These are phyloP conservation scores for Solanum tacnaense DNA, from an alignment of 257 asterid species.

Conservation along the genomic window DNA sequence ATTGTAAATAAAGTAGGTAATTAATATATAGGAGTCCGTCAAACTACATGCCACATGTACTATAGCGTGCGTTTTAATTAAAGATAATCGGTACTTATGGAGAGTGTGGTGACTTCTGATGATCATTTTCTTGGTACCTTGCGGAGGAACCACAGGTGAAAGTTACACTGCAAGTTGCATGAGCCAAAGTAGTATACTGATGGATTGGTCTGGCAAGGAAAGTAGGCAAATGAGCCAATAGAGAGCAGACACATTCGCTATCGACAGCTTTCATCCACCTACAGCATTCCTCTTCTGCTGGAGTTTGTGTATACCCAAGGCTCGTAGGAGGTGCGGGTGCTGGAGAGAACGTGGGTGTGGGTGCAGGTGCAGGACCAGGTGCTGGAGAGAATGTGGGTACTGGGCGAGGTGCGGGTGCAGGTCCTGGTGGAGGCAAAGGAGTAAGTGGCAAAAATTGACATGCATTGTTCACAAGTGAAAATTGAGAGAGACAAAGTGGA, in stretches of 20 bases:
- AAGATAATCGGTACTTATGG: neutral
- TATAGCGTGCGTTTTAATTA: neutral
- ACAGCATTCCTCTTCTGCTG: slow-evolving; percentile 44
- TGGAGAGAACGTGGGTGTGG: slow-evolving; percentile 17
- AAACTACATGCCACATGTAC: neutral
- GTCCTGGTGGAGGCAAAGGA: slow-evolving; percentile 24
- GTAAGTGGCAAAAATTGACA: slow-evolving; percentile 39
- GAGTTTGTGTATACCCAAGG: neutral
- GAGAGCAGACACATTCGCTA: slow-evolving; percentile 48
- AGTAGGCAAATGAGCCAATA: slow-evolving; percentile 45
- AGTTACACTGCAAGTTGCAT: slow-evolving; percentile 35
- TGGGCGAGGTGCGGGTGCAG: neutral
- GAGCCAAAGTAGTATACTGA: slow-evolving; percentile 37
- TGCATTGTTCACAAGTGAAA: slow-evolving; percentile 50
- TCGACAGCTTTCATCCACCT: slow-evolving; percentile 49
- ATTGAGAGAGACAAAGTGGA: slow-evolving; percentile 49
- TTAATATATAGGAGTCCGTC: neutral
- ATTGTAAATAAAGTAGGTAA: neutral
- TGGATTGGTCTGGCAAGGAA: slow-evolving; percentile 60
- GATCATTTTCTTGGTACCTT: neutral
- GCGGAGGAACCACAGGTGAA: slow-evolving; percentile 36
- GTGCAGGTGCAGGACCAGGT: slow-evolving; percentile 5
- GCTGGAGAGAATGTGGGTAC: slow-evolving; percentile 17
- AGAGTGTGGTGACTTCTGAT: neutral
- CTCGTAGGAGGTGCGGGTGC: neutral